Base-by-base conservation (phyloP, 139 green algal genomes). In the Zygnema cylindricum region DNA sequence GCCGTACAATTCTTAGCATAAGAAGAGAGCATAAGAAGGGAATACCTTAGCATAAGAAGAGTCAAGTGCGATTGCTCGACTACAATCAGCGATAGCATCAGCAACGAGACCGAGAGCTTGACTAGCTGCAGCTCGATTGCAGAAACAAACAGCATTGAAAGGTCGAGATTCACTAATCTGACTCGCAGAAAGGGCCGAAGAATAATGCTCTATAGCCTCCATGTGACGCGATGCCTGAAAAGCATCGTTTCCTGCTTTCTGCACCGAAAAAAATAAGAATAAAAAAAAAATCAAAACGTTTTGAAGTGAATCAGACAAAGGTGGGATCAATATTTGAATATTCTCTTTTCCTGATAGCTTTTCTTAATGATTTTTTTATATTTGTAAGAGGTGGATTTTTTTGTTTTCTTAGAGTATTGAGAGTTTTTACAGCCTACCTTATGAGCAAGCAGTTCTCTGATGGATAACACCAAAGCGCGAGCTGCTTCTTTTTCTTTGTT, bases 171-270 rank as follows among this genome's bases (percentile, higher is more conserved):
- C 83, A 25, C 30, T 21, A 30, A 88, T 39, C n/a, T 23, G 2
- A 0, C 38, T 76, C 43, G 69, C 16, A 39, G 79, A 38, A 11
- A 91, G 41, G 0, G 90, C 90, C 38, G 92, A 42, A 0, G 91
- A 92, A 89, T 98, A 99, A 86, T 93, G 92, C 32, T 95, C 87
- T n/a, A 98, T 94, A 0, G 97, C 97, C 57, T 97, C 94, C 2
- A 96, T 91, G 71, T 94, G 97, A 0, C 95, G 89, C 11, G 93
- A 94, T 1, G 94, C 92, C 1, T 91, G 92, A 84, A 99, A 99
- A 0, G 95, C 96, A 3, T 93, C 94, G 78, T 99, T 99, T 73
- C 97, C 97, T 84, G 98, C 94, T 0, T 95, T 95, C 96, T 98
- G 95, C 81, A 39, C 16, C 36, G 11, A 7, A 79, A 41, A n/a